Percentiles rank a stretch among this genome's conserved stretches.
Conservation (phyloP, 2,329 filamentous ascomycete species). For the Clonostachys sp. region DNA sequence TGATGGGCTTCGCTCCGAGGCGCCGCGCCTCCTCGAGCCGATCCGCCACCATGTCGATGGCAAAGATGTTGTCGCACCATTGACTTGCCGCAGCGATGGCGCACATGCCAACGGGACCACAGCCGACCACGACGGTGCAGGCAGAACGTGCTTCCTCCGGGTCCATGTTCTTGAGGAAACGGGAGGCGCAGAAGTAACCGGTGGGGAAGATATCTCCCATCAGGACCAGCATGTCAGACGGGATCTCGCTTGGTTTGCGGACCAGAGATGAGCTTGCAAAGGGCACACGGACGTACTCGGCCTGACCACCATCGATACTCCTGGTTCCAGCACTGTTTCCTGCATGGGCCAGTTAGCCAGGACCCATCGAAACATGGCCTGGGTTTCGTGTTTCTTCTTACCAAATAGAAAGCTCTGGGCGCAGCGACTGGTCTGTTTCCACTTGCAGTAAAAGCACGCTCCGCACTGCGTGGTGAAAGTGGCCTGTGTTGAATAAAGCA, state of each 20-base stretch:
- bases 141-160: constrained; percentile 20
- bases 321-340: constrained; percentile 28
- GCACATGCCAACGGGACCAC: constrained; percentile 81
- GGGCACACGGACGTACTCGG: constrained; percentile 78
- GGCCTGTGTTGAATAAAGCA: neutral
- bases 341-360: too few species aligned
- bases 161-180: constrained; percentile 62
- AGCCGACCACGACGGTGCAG: constrained; percentile 68
- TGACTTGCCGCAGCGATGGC: constrained; percentile 61
- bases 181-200: constrained; percentile 77
- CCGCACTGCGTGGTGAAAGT: neutral
- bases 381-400: too few species aligned
- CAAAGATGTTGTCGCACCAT: constrained; percentile 70
- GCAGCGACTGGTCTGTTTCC: constrained; percentile 74
- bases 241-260: constrained; percentile 44
- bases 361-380: too few species aligned
- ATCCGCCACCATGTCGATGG: constrained; percentile 72
- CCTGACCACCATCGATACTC: constrained; percentile 71
- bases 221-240: constrained; percentile 68
- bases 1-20: constrained; percentile 78
- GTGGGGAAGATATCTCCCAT: constrained; percentile 94
- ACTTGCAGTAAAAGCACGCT: constrained; percentile 77
- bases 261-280: constrained; percentile 45
- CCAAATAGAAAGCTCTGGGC: constrained; percentile 68
- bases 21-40: constrained; percentile 68